Conservation (phyloP, 768 basidiomycete genomes). For the Lentinula guzmanii region DNA sequence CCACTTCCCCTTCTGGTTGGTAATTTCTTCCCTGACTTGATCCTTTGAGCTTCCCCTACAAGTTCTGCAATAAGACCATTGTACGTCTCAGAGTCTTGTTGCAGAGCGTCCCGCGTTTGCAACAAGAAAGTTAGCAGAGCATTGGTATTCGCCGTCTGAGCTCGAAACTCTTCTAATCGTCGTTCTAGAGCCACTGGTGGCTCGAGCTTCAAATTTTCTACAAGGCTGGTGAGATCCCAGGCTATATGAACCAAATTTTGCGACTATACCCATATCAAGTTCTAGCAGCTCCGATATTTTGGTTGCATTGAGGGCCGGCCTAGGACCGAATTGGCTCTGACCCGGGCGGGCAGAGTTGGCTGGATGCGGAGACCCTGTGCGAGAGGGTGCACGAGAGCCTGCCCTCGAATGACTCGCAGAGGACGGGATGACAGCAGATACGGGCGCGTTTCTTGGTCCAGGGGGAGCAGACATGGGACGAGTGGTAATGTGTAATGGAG, state of each 20-base stretch:
- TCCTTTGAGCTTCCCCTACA: conserved; percentile 87
- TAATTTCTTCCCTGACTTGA: conserved; percentile 58
- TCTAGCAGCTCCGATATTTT: conserved; percentile 64
- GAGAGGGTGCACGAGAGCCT: conserved; percentile 26
- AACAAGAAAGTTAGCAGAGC: conserved; percentile 73
- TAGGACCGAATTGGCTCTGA: conserved; percentile 57
- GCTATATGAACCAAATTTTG: background rate
- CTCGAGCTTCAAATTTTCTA: conserved; percentile 70
- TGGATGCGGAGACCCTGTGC: conserved; percentile 20
- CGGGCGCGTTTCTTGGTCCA: conserved; percentile 39
- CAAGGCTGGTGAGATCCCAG: conserved; percentile 2
- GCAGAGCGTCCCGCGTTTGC: conserved; percentile 73
- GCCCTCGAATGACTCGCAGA: conserved; percentile 45
- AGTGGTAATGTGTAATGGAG: conserved; percentile 77
- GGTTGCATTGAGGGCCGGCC: conserved; percentile 64
- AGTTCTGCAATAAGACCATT: conserved; percentile 89
- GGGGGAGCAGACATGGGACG: conserved; percentile 80
- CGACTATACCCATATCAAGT: conserved; percentile 55
- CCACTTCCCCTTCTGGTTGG: conserved; percentile 46
- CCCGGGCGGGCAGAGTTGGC: conserved; percentile 26
- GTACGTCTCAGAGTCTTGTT: conserved; percentile 86
- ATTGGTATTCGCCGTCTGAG: conserved; percentile 72
- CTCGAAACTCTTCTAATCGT: conserved; percentile 59
- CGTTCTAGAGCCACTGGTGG: conserved; percentile 63
- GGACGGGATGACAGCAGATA: conserved; percentile 22